These are phyloP conservation scores for Diddensiella transvaalensis DNA, from an alignment of 805 yeast species.

Conservation along the genomic window DNA sequence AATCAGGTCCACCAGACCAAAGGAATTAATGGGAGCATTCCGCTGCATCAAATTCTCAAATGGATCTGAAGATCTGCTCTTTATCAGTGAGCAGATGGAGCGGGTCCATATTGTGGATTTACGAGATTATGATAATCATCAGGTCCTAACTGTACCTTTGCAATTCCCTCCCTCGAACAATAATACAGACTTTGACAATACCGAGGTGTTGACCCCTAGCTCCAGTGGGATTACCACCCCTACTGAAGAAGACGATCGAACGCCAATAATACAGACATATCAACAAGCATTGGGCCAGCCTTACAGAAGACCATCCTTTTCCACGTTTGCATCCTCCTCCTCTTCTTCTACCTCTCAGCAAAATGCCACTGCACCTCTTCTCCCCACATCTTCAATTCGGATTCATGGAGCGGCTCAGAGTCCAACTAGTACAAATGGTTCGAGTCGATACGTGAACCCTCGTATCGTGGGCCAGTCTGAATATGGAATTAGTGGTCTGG, in stretches of 20 bases:
- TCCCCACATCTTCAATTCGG: slow-evolving; percentile 3
- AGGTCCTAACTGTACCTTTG: slow-evolving; percentile 49
- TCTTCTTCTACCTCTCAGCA: background rate
- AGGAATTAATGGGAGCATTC: slow-evolving; percentile 56
- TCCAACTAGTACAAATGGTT: background rate
- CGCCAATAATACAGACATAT: slow-evolving; percentile 14
- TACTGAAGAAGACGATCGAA: slow-evolving; percentile 7
- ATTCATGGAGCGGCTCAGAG: background rate
- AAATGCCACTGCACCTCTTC: background rate
- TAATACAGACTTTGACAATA: slow-evolving; percentile 11
- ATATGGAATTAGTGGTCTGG: slow-evolving; percentile 58
- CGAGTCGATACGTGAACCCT: slow-evolving; percentile 1
- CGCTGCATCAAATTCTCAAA: slow-evolving; percentile 59
- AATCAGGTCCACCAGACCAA: slow-evolving; percentile 42
- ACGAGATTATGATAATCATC: slow-evolving; percentile 68
- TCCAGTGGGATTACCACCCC: slow-evolving; percentile 8
- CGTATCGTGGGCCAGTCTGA: slow-evolving; percentile 28
- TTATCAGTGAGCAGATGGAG: slow-evolving; percentile 80
- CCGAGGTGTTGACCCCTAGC: slow-evolving; percentile 7
- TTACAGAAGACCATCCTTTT: background rate
- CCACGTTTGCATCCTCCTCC: background rate
- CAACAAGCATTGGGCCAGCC: slow-evolving; percentile 10
- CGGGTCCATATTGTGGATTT: slow-evolving; percentile 82
- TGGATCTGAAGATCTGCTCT: slow-evolving; percentile 70
- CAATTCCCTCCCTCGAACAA: slow-evolving; percentile 11